These are phyloP conservation scores for Keithomyces neogunnii DNA, from an alignment of 2,329 filamentous ascomycete species.

Conservation along the genomic window DNA sequence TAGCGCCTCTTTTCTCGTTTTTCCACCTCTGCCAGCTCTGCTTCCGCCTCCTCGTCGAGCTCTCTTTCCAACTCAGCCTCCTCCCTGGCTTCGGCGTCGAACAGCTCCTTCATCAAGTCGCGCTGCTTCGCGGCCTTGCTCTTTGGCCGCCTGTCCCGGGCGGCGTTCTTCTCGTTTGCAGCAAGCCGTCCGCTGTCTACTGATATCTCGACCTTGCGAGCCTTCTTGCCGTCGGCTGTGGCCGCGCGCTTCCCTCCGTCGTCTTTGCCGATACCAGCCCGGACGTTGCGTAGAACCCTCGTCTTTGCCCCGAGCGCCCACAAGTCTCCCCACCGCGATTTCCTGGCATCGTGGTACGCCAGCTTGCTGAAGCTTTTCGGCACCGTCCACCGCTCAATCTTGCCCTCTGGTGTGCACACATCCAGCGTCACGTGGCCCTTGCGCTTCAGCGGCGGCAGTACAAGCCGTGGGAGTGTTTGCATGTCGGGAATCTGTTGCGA, in stretches of 20 bases:
- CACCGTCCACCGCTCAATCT: constrained; percentile 89
- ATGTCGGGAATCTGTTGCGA: constrained; percentile 38
- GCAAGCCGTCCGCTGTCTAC: constrained; percentile 28
- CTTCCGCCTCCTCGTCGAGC: constrained; percentile 22
- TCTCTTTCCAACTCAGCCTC: constrained; percentile 21
- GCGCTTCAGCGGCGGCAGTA: constrained; percentile 78
- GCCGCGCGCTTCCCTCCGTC: constrained; percentile 39
- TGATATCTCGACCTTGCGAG: constrained; percentile 26
- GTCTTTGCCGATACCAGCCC: constrained; percentile 44
- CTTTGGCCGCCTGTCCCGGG: constrained; percentile 32
- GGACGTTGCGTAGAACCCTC: constrained; percentile 51
- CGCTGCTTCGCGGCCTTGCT: constrained; percentile 27
- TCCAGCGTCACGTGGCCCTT: constrained; percentile 84
- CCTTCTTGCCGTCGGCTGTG: constrained; percentile 25
- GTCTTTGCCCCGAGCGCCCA: constrained; percentile 96
- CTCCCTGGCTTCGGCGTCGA: constrained; percentile 24
- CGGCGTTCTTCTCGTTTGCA: constrained; percentile 27
- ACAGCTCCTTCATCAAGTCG: constrained; percentile 31
- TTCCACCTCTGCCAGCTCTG: constrained; percentile 12
- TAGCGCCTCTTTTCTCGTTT: constrained; percentile 3
- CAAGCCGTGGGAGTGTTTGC: constrained; percentile 66
- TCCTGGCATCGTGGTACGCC: constrained; percentile 88
- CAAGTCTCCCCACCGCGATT: constrained; percentile 83
- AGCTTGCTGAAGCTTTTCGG: constrained; percentile 71
- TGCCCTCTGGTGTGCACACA: constrained; percentile 77